A percentile compares a stretch with the other conserved stretches of the same genome.
Conservation (phyloP, 2,329 filamentous ascomycete species). For the Bipolaris bicolor region DNA sequence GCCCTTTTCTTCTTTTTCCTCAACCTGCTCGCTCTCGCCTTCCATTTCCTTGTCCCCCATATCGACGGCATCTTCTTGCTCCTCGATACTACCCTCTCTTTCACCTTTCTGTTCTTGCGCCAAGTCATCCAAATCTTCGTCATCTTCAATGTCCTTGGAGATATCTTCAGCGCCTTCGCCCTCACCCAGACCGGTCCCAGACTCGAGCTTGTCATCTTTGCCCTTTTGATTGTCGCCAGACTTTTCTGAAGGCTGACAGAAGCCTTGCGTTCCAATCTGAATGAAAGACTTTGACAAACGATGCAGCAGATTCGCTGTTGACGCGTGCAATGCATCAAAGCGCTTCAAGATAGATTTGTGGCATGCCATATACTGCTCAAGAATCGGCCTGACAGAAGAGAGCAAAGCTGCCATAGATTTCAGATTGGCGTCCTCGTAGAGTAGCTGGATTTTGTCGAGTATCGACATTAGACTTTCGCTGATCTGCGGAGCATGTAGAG, state of each 20-base stretch:
- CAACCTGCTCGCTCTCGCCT: conserved; percentile 73
- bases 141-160: conserved; percentile 92
- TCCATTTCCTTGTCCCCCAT: conserved; percentile 93
- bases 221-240: conserved; percentile 68
- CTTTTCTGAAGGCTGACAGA: conserved; percentile 88
- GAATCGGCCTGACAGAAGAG: conserved; percentile 69
- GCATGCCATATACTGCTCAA: conserved; percentile 73
- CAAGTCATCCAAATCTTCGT: conserved; percentile 90
- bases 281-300: conserved; percentile 78
- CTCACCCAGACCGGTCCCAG: conserved; percentile 90
- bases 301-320: conserved; percentile 75
- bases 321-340: conserved; percentile 69
- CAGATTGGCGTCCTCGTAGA: conserved; percentile 51
- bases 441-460: conserved; percentile 54
- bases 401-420: conserved; percentile 63
- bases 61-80: conserved; percentile 85
- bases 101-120: conserved; percentile 78
- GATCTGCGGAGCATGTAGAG: conserved; percentile 66
- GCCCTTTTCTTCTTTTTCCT: conserved; percentile 62
- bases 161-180: conserved; percentile 97
- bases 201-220: conserved; percentile 80
- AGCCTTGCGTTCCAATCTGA: conserved; percentile 81
- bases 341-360: conserved; percentile 64
- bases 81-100: conserved; percentile 70
- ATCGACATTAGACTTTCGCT: conserved; percentile 53